Evolutionary conservation across 2,329 filamentous ascomycete genomes (phyloP), one percentile per base, ranked within the genome.

Genomic region (Ramichloridium luteum): DNA sequence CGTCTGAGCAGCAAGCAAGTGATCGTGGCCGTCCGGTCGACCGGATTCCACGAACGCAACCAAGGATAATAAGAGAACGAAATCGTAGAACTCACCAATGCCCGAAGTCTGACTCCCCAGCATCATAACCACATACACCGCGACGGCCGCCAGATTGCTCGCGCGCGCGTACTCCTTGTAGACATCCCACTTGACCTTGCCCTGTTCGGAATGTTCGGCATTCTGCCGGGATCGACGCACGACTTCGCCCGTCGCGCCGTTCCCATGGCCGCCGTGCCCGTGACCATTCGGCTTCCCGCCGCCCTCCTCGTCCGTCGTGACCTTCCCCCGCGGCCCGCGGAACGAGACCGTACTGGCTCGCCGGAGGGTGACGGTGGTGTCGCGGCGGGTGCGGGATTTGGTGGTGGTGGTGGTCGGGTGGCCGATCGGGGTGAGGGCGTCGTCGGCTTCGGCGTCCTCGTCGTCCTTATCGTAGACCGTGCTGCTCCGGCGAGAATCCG

Each of bases 131-230:
- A 93, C 49, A 56, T 96, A 98, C 44, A 94, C 66, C 11, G 59
- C 58, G 6, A 98, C 90, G 9, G 90, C 92, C 35, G 72, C 64
- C 11, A 94, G 59, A 55, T 96, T 94, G 64, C 83, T 94, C 37
- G 84, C 84, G 60, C 84, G 93, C 35, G 90, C 92, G 50, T 98
- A 98, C 59, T 94, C 86, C 12, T 68, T 65, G 53, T 98, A 98
- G 16, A 98, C 88, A 43, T 77, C 72, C 86, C 90, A 96, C 58
- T 94, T 96, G 46, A 98, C 90, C 56, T 96, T 94, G 50, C 90
- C 90, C 60, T 98, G 85, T 56, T 98, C 85, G 2, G 74, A 71
- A 44, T 80, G 79, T 56, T 98, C 90, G 35, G 68, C 70, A 13
- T 13, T 43, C 57, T 94, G 86, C 52, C 77, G 83, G 27, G 80